Percentiles rank a stretch among this genome's conserved stretches.
Conservation (phyloP, 1,284 basidiomycete species). For the Microbotryum scabiosae region DNA sequence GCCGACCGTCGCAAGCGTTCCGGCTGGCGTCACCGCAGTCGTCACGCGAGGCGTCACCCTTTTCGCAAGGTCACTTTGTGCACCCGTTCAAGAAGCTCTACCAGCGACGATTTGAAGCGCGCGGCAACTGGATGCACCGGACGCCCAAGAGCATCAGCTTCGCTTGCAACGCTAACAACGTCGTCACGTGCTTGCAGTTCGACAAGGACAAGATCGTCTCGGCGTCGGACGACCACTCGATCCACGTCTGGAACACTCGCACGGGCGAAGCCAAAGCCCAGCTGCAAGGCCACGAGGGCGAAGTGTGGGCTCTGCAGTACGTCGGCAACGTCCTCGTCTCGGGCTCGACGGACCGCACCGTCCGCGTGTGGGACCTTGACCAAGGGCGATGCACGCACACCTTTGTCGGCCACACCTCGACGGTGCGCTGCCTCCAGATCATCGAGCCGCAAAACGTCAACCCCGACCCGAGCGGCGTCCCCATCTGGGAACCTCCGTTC, state of each 20-base stretch:
- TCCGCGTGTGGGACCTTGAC: conserved; percentile 82
- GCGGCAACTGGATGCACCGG: conserved; percentile 64
- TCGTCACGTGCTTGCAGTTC: conserved; percentile 89
- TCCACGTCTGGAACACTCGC: conserved; percentile 77
- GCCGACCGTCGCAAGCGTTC: conserved; percentile 8
- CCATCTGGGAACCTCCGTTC: conserved; percentile 45
- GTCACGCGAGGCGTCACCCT: conserved; percentile 36
- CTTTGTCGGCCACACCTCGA: conserved; percentile 88
- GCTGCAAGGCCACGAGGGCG: conserved; percentile 82
- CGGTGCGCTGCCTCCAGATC: conserved; percentile 81
- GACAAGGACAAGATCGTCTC: conserved; percentile 88
- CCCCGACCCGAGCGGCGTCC: conserved; percentile 42
- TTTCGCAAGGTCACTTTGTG: conserved; percentile 41
- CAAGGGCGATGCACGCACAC: conserved; percentile 74
- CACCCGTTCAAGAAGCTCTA: conserved; percentile 80
- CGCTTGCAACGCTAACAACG: conserved; percentile 58
- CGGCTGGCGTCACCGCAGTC: conserved; percentile 42
- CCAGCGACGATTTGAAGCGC: conserved; percentile 70
- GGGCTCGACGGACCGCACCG: conserved; percentile 86
- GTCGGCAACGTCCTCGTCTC: conserved; percentile 76
- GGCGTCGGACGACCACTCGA: conserved; percentile 86
- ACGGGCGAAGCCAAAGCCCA: conserved; percentile 66
- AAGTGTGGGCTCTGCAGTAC: conserved; percentile 78
- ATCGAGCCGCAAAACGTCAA: conserved; percentile 64
- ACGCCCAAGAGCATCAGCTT: conserved; percentile 60